phyloP scores from a whole-genome alignment of 2,329 filamentous ascomycete species.

The Exophiala sideris region DNA sequence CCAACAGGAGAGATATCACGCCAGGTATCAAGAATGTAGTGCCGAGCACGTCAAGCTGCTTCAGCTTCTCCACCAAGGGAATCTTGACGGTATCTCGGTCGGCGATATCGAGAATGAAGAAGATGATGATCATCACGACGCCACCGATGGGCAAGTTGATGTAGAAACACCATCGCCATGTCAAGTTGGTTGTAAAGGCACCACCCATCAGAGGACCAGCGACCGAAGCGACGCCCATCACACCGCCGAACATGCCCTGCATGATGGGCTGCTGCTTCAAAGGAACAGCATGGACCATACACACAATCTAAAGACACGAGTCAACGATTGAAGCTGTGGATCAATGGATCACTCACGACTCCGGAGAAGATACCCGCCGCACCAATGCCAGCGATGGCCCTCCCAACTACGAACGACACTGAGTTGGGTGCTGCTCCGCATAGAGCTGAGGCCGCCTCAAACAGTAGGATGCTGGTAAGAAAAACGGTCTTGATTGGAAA shows the following conservation, averaged over 20 bases:
- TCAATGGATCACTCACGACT: slow-evolving; percentile 13
- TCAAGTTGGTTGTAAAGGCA: slow-evolving; percentile 36
- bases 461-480: slow-evolving; percentile 38
- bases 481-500: slow-evolving; percentile 44
- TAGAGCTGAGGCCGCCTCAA: slow-evolving; percentile 41
- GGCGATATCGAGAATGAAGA: slow-evolving; percentile 30
- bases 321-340: background rate
- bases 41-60: slow-evolving; percentile 53
- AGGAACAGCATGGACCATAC: slow-evolving; percentile 39
- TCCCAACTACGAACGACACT: slow-evolving; percentile 38
- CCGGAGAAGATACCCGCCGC: slow-evolving; percentile 40
- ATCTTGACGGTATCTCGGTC: slow-evolving; percentile 17
- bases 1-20: slow-evolving; percentile 58
- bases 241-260: slow-evolving; percentile 36
- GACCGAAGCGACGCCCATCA: slow-evolving; percentile 40
- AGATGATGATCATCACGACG: slow-evolving; percentile 32
- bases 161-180: slow-evolving; percentile 41
- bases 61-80: slow-evolving; percentile 25
- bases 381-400: slow-evolving; percentile 41
- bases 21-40: slow-evolving; percentile 60
- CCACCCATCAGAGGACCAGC: slow-evolving; percentile 44
- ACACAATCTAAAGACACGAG: slow-evolving; percentile 34
- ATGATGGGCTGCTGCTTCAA: slow-evolving; percentile 39
- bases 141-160: slow-evolving; percentile 35
- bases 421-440: slow-evolving; percentile 40